Conservation (phyloP, 768 basidiomycete genomes). For the Brasilioporus rufonigricans region DNA sequence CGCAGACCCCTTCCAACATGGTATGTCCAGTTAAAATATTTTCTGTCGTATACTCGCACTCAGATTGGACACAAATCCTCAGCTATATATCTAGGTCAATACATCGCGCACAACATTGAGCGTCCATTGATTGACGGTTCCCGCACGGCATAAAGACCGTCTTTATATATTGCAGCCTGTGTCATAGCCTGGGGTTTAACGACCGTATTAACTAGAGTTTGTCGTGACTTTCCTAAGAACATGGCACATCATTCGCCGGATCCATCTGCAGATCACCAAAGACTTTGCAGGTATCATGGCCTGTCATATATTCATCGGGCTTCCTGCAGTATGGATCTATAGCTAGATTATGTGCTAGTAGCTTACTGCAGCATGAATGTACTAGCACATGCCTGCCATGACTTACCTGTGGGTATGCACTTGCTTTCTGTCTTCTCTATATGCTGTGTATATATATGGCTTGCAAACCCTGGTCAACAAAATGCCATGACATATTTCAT, state of each 20-base stretch:
- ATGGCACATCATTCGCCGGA: neutral
- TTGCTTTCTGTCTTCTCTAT: too few relatives aligned
- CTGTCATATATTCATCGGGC: slow-evolving; percentile 59
- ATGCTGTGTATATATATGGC: too few relatives aligned
- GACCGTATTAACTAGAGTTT: slow-evolving; percentile 59
- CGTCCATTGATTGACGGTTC: neutral
- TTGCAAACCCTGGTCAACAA: too few relatives aligned
- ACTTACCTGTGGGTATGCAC: too few relatives aligned
- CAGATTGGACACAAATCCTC: slow-evolving; percentile 39
- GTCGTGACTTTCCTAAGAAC: neutral
- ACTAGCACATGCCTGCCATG: too few relatives aligned
- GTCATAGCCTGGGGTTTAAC: slow-evolving; percentile 63
- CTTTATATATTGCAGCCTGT: slow-evolving; percentile 58
- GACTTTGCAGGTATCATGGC: too few relatives aligned
- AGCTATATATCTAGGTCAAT: slow-evolving; percentile 51
- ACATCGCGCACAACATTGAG: neutral
- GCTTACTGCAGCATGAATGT: too few relatives aligned
- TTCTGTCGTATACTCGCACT: neutral
- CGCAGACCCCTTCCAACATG: slow-evolving; percentile 69
- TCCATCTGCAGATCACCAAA: slow-evolving; percentile 43
- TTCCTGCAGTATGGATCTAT: slow-evolving; percentile 64
- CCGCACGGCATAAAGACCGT: slow-evolving; percentile 42
- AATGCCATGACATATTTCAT: too few relatives aligned
- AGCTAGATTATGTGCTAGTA: too few relatives aligned
- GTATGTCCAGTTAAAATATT: slow-evolving; percentile 29